Conservation (phyloP, 352 stramenopile genomes). For the Peronospora belbahrii region DNA sequence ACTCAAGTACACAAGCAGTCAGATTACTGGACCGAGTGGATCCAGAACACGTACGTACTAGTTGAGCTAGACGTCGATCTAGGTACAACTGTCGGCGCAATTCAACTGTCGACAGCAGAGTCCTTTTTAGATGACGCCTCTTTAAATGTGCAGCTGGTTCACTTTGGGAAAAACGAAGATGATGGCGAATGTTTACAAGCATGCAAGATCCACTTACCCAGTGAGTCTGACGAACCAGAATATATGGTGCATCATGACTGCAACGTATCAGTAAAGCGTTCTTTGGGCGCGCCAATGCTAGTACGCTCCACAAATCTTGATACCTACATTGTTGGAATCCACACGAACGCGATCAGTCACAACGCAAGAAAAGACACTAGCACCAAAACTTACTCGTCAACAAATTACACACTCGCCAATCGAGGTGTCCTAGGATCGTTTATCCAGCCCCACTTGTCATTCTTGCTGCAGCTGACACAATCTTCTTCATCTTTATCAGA, state of each 20-base stretch:
- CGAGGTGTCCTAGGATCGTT: slow-evolving; percentile 44
- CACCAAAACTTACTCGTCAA: slow-evolving; percentile 14
- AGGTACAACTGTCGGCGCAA: slow-evolving; percentile 22
- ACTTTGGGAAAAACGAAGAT: slow-evolving; percentile 25
- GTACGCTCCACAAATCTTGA: slow-evolving; percentile 44
- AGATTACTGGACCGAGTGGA: slow-evolving; percentile 60
- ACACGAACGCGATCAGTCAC: slow-evolving; percentile 36
- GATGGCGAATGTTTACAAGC: slow-evolving; percentile 28
- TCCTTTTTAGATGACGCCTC: slow-evolving; percentile 25
- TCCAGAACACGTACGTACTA: slow-evolving; percentile 52
- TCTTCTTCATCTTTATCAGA: slow-evolving; percentile 1
- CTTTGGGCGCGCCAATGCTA: slow-evolving; percentile 46
- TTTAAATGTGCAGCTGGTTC: slow-evolving; percentile 49
- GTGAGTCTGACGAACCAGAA: slow-evolving; percentile 28
- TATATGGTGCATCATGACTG: slow-evolving; percentile 60
- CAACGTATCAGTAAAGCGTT: slow-evolving; percentile 39
- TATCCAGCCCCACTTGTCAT: slow-evolving; percentile 40
- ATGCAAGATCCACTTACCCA: slow-evolving; percentile 45
- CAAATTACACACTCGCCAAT: slow-evolving; percentile 34
- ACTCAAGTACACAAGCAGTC: slow-evolving; percentile 51
- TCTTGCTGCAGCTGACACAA: slow-evolving; percentile 11
- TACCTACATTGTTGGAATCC: slow-evolving; percentile 60
- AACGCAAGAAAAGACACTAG: too few relatives aligned
- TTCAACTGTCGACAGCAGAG: slow-evolving; percentile 28
- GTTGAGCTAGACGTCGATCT: slow-evolving; percentile 44